Evolutionary conservation across 129 eudicot species (phyloP).

Genomic region (Artemisia argyi): DNA sequence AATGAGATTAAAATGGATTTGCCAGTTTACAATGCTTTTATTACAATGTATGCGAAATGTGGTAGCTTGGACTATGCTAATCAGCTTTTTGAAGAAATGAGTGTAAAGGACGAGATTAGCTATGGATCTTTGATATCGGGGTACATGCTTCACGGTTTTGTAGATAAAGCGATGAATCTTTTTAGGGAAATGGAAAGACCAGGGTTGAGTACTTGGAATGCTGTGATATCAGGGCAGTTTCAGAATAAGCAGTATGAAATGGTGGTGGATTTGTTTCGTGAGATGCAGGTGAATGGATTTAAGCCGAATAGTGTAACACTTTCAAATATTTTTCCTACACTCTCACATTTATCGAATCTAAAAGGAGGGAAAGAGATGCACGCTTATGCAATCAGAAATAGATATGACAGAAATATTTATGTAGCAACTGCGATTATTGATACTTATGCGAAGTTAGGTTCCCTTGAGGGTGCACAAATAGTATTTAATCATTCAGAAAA

Average conservation of each 20-base stretch:
- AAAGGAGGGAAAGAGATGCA: slow-evolving; percentile 73
- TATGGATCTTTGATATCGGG: slow-evolving; percentile 60
- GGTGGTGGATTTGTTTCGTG: slow-evolving; percentile 40
- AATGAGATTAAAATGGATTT: slow-evolving; percentile 52
- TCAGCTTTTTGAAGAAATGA: slow-evolving; percentile 65
- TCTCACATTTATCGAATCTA: slow-evolving; percentile 56
- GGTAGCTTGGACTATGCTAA: slow-evolving; percentile 71
- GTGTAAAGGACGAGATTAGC: slow-evolving; percentile 69
- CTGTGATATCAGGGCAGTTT: slow-evolving; percentile 61
- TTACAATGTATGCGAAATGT: slow-evolving; percentile 67
- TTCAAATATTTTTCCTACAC: slow-evolving; percentile 61
- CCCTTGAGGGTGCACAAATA: slow-evolving; percentile 49
- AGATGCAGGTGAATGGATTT: slow-evolving; percentile 56
- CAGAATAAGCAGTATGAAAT: slow-evolving; percentile 57
- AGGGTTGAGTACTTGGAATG: slow-evolving; percentile 77
- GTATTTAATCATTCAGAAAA: slow-evolving; percentile 52
- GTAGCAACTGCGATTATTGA: slow-evolving; percentile 62
- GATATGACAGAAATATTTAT: slow-evolving; percentile 50
- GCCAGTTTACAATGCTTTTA: slow-evolving; percentile 53
- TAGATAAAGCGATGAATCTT: slow-evolving; percentile 59
- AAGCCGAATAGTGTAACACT: slow-evolving; percentile 70
- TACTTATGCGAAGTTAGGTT: slow-evolving; percentile 72
- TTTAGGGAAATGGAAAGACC: slow-evolving; percentile 57
- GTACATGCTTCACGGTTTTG: slow-evolving; percentile 74
- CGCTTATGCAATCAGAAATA: slow-evolving; percentile 64